phyloP scores from a whole-genome alignment of 306 rosid genomes.

The Gynostemma pentaphyllum region DNA sequence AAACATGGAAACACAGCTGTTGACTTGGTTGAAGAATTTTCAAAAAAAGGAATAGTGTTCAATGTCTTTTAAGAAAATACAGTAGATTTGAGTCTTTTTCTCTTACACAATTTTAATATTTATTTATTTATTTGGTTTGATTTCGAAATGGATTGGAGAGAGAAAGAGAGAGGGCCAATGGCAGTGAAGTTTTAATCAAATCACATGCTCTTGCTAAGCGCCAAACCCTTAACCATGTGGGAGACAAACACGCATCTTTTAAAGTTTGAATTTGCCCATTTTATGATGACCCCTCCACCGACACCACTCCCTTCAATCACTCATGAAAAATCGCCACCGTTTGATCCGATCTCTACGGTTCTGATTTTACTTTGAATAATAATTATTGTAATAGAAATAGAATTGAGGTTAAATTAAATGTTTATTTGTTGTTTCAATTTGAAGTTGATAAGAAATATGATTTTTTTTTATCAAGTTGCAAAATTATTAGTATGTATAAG shows the following conservation, averaged over 20 bases:
- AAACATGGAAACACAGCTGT: background rate
- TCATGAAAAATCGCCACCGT: no score
- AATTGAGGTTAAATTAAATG: no score
- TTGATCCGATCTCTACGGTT: no score
- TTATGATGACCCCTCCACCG: background rate
- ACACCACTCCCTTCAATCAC: background rate
- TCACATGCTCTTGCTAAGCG: background rate
- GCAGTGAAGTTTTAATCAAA: background rate
- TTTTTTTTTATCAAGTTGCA: no score
- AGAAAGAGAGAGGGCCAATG: background rate
- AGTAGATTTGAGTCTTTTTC: no score
- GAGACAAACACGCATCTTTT: background rate
- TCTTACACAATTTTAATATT: no score
- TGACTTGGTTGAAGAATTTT: background rate
- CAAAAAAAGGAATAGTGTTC: no score
- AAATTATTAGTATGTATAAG: no score
- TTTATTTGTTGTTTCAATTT: no score
- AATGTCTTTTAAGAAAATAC: background rate
- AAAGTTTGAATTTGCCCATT: background rate
- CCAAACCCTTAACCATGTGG: background rate
- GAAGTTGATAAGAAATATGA: no score
- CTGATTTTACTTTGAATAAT: no score
- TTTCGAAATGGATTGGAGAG: background rate
- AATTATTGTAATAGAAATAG: no score
- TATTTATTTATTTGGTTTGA: background rate